Evolutionary conservation across 768 basidiomycete species (phyloP), one percentile per base, ranked within the genome.

Genomic region (Auricularia sp.): DNA sequence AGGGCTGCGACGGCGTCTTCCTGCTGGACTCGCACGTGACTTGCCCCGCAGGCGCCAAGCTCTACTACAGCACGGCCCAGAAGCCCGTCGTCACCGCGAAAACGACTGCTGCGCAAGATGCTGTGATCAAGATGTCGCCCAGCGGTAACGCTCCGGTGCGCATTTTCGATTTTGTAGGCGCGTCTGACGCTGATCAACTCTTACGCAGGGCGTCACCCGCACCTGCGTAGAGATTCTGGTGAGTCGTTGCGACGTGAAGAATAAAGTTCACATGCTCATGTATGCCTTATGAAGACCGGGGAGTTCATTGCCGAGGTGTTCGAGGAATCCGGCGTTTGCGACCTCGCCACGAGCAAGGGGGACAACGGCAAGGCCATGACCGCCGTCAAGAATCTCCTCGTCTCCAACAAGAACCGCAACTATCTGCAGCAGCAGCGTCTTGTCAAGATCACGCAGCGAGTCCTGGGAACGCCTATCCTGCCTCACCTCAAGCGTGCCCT

Each of bases 291-390:
- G 7, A n/a, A 54, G 23, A 33, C 23, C 34, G 56, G 23, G 16
- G 56, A 59, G 7, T 29, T 59, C 14, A 29, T 59, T 1, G 6
- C 23, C 23, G 56, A 59, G 23, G 16, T 59, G 7, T 59, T 59
- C 34, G 23, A 34, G 56, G 23, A 23, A 4, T 8, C 23, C 23
- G 34, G 34, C 10, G 56, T 59, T 3, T 53, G 62, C 4, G 70
- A 71, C 23, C 16, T 23, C 7, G 56, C 56, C 8, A 59, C 56
- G 4, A 34, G 14, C 56, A 59, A 59, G 56, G 56, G 56, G 23
- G 36, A 59, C 56, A 23, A 23, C 34, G 56, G 56, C 56, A 59
- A 59, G 56, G 56, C 23, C 56, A 59, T 59, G 56, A 35, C 21
- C 10, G 29, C 14, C 16, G 56, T 59, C 56, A 59, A 59, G 56